Evolutionary conservation across 75 land plant species (phyloP).

Genomic region (Pinus taeda): DNA sequence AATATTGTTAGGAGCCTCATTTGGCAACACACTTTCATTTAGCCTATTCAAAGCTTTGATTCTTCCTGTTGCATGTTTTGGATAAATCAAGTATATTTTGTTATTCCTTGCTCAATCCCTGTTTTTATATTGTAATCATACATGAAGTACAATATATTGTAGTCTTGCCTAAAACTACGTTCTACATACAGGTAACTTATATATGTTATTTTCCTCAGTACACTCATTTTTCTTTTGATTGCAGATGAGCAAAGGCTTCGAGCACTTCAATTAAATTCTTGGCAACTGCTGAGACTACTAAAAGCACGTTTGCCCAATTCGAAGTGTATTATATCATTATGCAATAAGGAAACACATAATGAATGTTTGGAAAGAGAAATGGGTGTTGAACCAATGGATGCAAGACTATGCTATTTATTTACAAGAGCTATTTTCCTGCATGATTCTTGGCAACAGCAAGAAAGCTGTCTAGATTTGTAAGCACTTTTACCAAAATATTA

Average conservation of each 20-base stretch:
- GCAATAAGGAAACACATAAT: slow-evolving; percentile 13
- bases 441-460: slow-evolving; percentile 39
- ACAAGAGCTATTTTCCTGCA: slow-evolving; percentile 49
- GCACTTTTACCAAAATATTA: not conserved
- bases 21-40: not conserved
- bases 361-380: not conserved
- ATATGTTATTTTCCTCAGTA: not conserved
- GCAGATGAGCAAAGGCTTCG: slow-evolving; percentile 77
- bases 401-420: slow-evolving; percentile 47
- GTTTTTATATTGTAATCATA: not conserved
- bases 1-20: not conserved
- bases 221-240: slow-evolving; percentile 4
- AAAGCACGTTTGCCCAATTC: slow-evolving; percentile 56
- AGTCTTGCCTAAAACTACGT: not conserved
- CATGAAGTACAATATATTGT: not conserved
- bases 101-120: not conserved
- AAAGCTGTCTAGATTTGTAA: not conserved
- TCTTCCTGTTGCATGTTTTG: not conserved
- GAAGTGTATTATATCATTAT: slow-evolving; percentile 30
- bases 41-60: not conserved
- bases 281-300: slow-evolving; percentile 76
- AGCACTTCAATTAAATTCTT: slow-evolving; percentile 79
- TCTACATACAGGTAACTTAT: not conserved
- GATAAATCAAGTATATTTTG: not conserved
- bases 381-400: slow-evolving; percentile 20